phyloP scores from a whole-genome alignment of 2,329 filamentous ascomycete species.

The Sporothrix brasiliensis region DNA sequence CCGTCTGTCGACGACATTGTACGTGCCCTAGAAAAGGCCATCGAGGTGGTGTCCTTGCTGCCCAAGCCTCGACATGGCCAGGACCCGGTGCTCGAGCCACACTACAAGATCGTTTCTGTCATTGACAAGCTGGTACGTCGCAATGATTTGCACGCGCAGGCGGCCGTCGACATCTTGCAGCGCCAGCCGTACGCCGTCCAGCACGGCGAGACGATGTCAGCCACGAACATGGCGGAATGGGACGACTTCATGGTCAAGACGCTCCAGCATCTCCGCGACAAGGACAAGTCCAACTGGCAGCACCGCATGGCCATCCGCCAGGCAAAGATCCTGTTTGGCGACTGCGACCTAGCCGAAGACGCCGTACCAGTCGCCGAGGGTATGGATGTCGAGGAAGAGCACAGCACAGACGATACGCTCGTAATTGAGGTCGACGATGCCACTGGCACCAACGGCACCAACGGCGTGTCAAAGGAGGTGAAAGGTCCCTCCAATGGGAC shows the following conservation, averaged over 20 bases:
- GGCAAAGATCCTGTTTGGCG: slow-evolving; percentile 56
- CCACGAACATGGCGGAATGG: slow-evolving; percentile 65
- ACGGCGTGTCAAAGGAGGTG: not conserved
- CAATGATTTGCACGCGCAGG: slow-evolving; percentile 52
- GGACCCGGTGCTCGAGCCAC: slow-evolving; percentile 85
- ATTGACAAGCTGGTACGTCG: slow-evolving; percentile 76
- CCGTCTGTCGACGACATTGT: slow-evolving; percentile 51
- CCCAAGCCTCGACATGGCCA: slow-evolving; percentile 60
- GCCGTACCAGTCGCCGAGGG: slow-evolving; percentile 1
- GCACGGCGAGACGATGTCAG: slow-evolving; percentile 51
- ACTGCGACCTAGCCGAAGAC: slow-evolving; percentile 33
- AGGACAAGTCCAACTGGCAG: slow-evolving; percentile 94
- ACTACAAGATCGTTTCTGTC: slow-evolving; percentile 85
- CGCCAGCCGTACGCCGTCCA: slow-evolving; percentile 58
- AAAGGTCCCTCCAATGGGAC: not conserved
- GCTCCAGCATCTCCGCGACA: slow-evolving; percentile 59
- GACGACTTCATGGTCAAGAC: slow-evolving; percentile 58
- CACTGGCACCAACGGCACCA: not conserved
- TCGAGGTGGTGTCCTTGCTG: slow-evolving; percentile 54
- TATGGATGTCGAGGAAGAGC: slow-evolving; percentile 9
- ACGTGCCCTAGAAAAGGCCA: slow-evolving; percentile 54
- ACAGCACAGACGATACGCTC: not conserved
- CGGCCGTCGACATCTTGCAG: slow-evolving; percentile 57
- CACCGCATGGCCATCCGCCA: slow-evolving; percentile 85
- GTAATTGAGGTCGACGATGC: not conserved